Evolutionary conservation across 805 yeast species (phyloP), one percentile per base, ranked within the genome.

Genomic region (Sugiyamaella floridensis): DNA sequence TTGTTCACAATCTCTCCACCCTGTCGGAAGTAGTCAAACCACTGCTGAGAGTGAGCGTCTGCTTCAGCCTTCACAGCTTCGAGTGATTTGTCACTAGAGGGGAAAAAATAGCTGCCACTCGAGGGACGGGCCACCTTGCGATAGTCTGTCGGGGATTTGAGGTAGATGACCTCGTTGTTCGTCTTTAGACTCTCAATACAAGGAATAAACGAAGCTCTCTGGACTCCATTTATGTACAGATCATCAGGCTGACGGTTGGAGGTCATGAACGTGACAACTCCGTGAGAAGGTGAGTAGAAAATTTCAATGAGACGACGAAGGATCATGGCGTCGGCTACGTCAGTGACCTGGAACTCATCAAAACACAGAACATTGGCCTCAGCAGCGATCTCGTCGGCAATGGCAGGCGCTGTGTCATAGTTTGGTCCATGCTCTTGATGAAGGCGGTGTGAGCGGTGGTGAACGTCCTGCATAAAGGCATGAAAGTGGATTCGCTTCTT

Each of bases 321-420:
- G 34, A 93, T 75, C 98, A 93, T 93, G 1, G 99, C 99, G 69
- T 93, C 99, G 0, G 98, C 99, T 29, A 93, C 97, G 67, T 93
- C 99, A 0, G 96, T 89, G 43, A 93, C 99, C 70, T 93, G 98
- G 65, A 93, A 92, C 71, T 93, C 99, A 70, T 93, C 99, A 66
- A 93, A 88, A 68, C 99, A 93, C 55, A 93, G 68, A 0, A 93
- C 81, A 1, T 92, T 84, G 3, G 93, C 77, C 48, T 77, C 74
- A 57, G 78, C 77, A 1, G 97, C 86, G 52, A 93, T 80, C 62
- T 88, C 95, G 55, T 83, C 82, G 0, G 97, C 97, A 37, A 89
- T 71, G 34, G 81, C 67, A 1, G 97, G 97, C 48, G 90, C 83
- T 2, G 90, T 84, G 62, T 90, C 97, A 50, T 85, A 71, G 58